Evolutionary conservation across 805 yeast genomes (phyloP).

Genomic region (Candida tammaniensis): DNA sequence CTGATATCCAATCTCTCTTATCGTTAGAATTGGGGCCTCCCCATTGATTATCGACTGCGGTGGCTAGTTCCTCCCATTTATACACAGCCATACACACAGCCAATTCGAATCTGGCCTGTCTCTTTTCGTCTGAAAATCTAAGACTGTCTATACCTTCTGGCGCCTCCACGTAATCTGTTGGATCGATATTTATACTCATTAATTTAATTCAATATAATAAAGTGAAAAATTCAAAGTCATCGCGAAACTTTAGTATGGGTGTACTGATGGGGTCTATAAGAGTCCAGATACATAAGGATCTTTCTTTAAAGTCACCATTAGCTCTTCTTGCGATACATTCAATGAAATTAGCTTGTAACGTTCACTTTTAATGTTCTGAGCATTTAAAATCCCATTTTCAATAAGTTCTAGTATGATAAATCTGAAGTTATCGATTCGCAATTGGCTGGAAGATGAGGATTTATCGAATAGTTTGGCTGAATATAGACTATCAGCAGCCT

Average conservation of each 20-base stretch:
- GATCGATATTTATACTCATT: slow-evolving; percentile 31
- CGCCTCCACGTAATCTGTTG: slow-evolving; percentile 56
- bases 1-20: slow-evolving; percentile 94
- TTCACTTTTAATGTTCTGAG: slow-evolving; percentile 67
- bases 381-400: slow-evolving; percentile 74
- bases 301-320: slow-evolving; percentile 54
- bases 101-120: slow-evolving; percentile 83
- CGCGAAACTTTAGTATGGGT: background rate
- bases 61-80: slow-evolving; percentile 82
- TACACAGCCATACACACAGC: slow-evolving; percentile 92
- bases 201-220: no score
- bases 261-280: slow-evolving; percentile 2
- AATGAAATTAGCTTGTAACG: slow-evolving; percentile 63
- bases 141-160: slow-evolving; percentile 40
- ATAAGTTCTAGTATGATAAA: slow-evolving; percentile 64
- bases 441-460: slow-evolving; percentile 20
- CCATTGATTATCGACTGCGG: slow-evolving; percentile 92
- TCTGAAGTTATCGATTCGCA: slow-evolving; percentile 59
- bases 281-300: slow-evolving; percentile 36
- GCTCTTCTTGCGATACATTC: slow-evolving; percentile 68
- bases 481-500: slow-evolving; percentile 21
- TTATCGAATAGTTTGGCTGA: background rate
- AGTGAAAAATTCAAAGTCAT: background rate
- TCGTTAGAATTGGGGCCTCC: slow-evolving; percentile 92
- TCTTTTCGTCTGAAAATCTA: slow-evolving; percentile 53